phyloP scores from a whole-genome alignment of 805 yeast genomes.

The Kodamaea laetipori region DNA sequence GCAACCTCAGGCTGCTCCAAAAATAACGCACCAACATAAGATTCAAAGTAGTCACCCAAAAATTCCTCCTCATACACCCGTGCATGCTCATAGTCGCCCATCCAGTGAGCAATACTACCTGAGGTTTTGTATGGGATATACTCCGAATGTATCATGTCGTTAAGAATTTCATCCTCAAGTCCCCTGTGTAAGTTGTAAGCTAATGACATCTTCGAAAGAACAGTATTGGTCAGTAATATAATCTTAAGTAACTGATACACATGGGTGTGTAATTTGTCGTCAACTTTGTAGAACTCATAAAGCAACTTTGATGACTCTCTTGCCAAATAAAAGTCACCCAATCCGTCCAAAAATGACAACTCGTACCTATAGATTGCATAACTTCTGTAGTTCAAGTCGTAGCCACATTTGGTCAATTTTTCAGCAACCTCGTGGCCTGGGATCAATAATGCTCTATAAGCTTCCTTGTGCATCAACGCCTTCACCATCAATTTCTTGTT shows the following conservation, averaged over 20 bases:
- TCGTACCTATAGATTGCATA: conserved; percentile 32
- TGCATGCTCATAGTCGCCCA: conserved; percentile 18
- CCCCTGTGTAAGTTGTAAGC: conserved; percentile 40
- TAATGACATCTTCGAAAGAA: conserved; percentile 36
- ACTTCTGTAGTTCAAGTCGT: conserved; percentile 22
- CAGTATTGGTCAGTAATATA: conserved; percentile 40
- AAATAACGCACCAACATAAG: conserved; percentile 44
- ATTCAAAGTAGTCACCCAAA: conserved; percentile 45
- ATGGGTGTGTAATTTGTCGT: conserved; percentile 15
- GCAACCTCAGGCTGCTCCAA: conserved; percentile 41
- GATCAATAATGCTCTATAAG: conserved; percentile 30
- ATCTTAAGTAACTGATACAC: conserved; percentile 30
- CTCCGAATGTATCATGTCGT: conserved; percentile 22
- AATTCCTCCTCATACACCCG: conserved; percentile 42
- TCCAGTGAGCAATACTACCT: conserved; percentile 12
- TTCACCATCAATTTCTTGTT: conserved; percentile 33
- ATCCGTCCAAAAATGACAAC: conserved; percentile 42
- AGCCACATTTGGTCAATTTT: conserved; percentile 20
- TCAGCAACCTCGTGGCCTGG: conserved; percentile 31
- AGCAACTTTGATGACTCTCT: conserved; percentile 38
- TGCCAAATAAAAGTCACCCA: conserved; percentile 43
- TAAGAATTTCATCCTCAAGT: conserved; percentile 32
- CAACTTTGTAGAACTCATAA: conserved; percentile 26
- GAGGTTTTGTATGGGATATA: conserved; percentile 28
- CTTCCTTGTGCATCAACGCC: conserved; percentile 42